Evolutionary conservation across 768 basidiomycete species (phyloP).

Genomic region (Rossbeevera mucosa): DNA sequence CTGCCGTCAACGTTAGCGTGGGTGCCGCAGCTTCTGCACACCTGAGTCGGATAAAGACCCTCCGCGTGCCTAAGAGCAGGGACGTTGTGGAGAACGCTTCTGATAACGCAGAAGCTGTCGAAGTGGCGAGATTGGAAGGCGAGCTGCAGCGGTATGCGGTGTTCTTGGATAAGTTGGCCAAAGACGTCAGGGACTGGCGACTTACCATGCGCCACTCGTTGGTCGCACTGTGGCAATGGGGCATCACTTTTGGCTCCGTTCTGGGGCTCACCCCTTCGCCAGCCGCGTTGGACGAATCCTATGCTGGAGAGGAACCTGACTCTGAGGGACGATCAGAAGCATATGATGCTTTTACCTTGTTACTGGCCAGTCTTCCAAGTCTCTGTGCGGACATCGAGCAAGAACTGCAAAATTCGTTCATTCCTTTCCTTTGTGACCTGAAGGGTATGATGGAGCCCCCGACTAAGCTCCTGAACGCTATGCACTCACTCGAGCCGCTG

Average conservation of each 20-base stretch:
- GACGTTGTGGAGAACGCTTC: conserved; percentile 24
- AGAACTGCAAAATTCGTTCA: conserved; percentile 48
- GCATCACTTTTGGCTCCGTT: conserved; percentile 59
- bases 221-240: conserved; percentile 54
- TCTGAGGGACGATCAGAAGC: conserved; percentile 46
- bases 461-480: conserved; percentile 60
- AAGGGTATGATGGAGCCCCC: conserved; percentile 59
- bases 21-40: conserved; percentile 54
- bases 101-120: conserved; percentile 40
- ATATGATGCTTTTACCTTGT: conserved; percentile 63
- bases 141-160: conserved; percentile 53
- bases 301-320: conserved; percentile 13
- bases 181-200: conserved; percentile 61
- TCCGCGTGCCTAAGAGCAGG: conserved; percentile 35
- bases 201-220: conserved; percentile 47
- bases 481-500: conserved; percentile 69
- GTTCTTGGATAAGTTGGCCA: conserved; percentile 60
- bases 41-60: conserved; percentile 55
- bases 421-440: conserved; percentile 55
- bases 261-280: conserved; percentile 52
- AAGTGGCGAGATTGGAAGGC: conserved; percentile 51
- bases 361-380: conserved; percentile 53
- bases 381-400: conserved; percentile 51
- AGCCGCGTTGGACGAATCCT: conserved; percentile 12
- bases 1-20: conserved; percentile 37